These are phyloP conservation scores for Luffa aegyptiaca DNA, from an alignment of 306 rosid species.

Conservation along the genomic window DNA sequence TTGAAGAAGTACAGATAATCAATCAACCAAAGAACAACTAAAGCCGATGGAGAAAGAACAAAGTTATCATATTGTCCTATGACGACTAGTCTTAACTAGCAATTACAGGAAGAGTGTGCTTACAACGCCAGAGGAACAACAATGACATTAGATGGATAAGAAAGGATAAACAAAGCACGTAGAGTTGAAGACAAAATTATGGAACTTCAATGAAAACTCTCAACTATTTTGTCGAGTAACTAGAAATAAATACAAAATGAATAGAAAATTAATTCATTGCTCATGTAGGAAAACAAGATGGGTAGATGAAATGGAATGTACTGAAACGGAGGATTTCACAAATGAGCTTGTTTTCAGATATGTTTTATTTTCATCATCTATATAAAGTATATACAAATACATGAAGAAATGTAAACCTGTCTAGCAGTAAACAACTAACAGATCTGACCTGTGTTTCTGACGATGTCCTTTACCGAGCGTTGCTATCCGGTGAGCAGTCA, in stretches of 20 bases:
- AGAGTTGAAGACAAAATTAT: neutral
- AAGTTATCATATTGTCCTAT: neutral
- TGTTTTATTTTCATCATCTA: neutral
- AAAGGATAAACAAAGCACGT: neutral
- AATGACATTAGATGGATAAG: neutral
- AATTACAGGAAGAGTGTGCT: neutral
- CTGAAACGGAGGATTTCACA: neutral
- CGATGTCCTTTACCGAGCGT: conserved; percentile 46
- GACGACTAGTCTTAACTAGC: neutral
- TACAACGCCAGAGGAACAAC: neutral
- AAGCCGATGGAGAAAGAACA: neutral
- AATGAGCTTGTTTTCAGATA: neutral
- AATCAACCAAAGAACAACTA: neutral
- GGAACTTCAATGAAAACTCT: neutral
- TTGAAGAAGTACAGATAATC: neutral
- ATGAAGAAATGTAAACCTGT: neutral
- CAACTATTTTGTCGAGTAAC: neutral
- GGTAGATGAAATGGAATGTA: neutral
- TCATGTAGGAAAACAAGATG: neutral
- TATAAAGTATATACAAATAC: neutral
- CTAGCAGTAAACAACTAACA: neutral
- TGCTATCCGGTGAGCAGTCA: conserved; percentile 62
- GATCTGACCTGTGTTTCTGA: conserved; percentile 31
- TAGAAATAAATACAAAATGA: neutral
- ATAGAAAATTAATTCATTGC: neutral